Base-by-base conservation (phyloP, 2,329 filamentous ascomycete genomes). In the Talaromyces piceae region DNA sequence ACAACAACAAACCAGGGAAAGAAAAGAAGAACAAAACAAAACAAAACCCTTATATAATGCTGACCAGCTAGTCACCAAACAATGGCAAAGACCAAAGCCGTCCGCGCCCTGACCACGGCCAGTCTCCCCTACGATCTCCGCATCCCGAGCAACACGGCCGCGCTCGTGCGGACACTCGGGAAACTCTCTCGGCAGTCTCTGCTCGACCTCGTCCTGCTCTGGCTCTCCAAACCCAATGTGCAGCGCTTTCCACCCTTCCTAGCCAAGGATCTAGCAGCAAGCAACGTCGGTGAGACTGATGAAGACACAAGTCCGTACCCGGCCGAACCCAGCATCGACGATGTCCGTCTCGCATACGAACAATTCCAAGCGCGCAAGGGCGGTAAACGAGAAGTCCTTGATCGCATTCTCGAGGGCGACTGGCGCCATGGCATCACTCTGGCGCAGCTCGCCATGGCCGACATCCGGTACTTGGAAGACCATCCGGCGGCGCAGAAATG, bases 111-210 rank as follows among this genome's bases (percentile, higher is more conserved):
- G 16, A 87, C 86, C 44, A 82, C 81, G 47, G 82, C 82, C 51
- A 82, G 84, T 58, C 78, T 93, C 46, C 78, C 84, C n/a, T 84
- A 87, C 47, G 78, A 80, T 25, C 76, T 89, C 57, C 83, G 83
- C 59, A 77, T 91, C 61, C 78, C 83, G 52, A 74, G 85, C 7
- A 74, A 79, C 53, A 86, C 84, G 62, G 73, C 79, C 43, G 75
- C 82, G 26, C 78, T 89, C 45, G 66, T 78, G 57, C 88, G 86
- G 66, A 76, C 79, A 37, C 76, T 95, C 45, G 78, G 75, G 54
- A 84, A 83, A 50, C 77, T 94, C 16, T 86, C 87, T 1, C 83
- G 88, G 47, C 73, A 83, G 44, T 82, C 86, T 0, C 78, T 95
- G 20, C 71, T 93, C 23, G 80, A 82, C 0, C 77, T 95, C 7